Evolutionary conservation across 2,329 filamentous ascomycete genomes (phyloP).

Genomic region (Lasiodiplodia citricola): DNA sequence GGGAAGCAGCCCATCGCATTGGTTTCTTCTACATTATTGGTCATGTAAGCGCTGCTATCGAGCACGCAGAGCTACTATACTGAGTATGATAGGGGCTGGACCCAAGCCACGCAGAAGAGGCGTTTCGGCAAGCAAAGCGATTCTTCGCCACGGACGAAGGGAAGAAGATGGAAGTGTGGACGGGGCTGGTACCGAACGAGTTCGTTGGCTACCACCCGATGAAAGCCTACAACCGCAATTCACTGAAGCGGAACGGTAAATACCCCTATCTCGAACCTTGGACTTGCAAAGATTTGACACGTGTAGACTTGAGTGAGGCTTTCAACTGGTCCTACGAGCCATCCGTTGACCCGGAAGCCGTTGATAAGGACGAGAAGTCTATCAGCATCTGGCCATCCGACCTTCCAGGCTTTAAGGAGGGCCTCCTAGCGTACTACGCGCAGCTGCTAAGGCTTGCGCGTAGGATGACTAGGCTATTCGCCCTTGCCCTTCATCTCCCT

Average conservation of each 20-base stretch:
- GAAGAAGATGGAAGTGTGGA: conserved; percentile 57
- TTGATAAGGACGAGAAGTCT: conserved; percentile 27
- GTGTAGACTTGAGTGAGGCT: conserved; percentile 36
- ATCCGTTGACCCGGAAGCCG: conserved; percentile 30
- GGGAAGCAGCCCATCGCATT: conserved; percentile 27
- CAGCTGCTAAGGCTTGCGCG: conserved; percentile 46
- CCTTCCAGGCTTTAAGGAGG: conserved; percentile 44
- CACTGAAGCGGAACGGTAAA: conserved; percentile 55
- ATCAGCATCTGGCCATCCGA: conserved; percentile 40
- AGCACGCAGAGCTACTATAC: background rate
- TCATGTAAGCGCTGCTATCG: conserved; percentile 26
- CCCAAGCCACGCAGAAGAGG: conserved; percentile 35
- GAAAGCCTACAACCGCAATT: conserved; percentile 54
- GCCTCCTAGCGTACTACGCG: conserved; percentile 43
- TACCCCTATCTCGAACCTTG: conserved; percentile 30
- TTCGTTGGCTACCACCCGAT: conserved; percentile 45
- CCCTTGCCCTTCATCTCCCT: conserved; percentile 48
- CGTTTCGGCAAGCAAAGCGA: conserved; percentile 46
- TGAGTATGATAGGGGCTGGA: conserved; percentile 35
- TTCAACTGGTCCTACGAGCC: conserved; percentile 36
- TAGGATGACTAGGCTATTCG: conserved; percentile 43
- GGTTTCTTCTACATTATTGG: conserved; percentile 31
- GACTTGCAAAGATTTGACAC: background rate
- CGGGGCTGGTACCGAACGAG: conserved; percentile 43
- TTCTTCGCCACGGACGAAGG: conserved; percentile 53